phyloP scores from a whole-genome alignment of 2,329 filamentous ascomycete species.

The Trichophyton verrucosum region DNA sequence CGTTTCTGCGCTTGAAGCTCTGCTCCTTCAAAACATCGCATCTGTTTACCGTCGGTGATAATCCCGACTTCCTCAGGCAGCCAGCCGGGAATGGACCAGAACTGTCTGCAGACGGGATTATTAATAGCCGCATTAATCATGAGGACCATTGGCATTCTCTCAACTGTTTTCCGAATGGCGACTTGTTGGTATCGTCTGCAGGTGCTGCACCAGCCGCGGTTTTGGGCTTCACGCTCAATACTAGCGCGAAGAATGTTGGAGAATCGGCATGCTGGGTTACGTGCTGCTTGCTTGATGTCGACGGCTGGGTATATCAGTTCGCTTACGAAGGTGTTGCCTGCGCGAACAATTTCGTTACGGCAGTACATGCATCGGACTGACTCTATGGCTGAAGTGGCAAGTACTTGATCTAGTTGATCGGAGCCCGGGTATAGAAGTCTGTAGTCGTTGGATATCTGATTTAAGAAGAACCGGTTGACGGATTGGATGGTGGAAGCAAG shows the following conservation, averaged over 20 bases:
- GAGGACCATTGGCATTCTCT: conserved; percentile 69
- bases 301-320: conserved; percentile 66
- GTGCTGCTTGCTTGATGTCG: conserved; percentile 39
- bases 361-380: conserved; percentile 75
- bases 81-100: conserved; percentile 87
- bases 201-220: conserved; percentile 82
- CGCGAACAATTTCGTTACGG: conserved; percentile 68
- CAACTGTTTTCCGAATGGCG: conserved; percentile 70
- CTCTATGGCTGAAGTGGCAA: conserved; percentile 33
- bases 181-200: conserved; percentile 87
- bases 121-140: conserved; percentile 73
- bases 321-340: conserved; percentile 68
- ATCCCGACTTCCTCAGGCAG: conserved; percentile 89
- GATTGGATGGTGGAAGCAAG: conserved; percentile 75
- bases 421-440: conserved; percentile 52
- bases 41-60: conserved; percentile 78
- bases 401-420: conserved; percentile 56
- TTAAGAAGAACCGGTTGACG: conserved; percentile 72
- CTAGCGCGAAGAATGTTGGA: conserved; percentile 87
- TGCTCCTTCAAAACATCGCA: conserved; percentile 89
- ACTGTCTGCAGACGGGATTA: conserved; percentile 51
- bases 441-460: conserved; percentile 67
- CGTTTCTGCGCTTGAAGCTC: conserved; percentile 72
- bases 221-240: conserved; percentile 77
- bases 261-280: conserved; percentile 48